These are phyloP conservation scores for Penicillium pancosmium DNA, from an alignment of 495 filamentous ascomycete species.

Conservation along the genomic window DNA sequence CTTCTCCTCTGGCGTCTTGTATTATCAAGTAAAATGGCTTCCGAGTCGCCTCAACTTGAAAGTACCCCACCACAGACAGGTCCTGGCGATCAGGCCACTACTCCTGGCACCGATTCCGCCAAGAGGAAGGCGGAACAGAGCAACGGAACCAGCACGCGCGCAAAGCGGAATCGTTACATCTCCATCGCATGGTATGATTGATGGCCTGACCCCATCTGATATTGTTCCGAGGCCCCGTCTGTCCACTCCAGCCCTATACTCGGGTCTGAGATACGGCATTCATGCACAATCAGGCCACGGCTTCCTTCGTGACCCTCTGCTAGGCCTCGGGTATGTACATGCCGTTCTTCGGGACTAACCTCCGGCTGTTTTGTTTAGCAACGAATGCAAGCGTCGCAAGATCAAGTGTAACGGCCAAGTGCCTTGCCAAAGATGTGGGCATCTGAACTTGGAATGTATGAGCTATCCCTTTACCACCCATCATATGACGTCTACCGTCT, in stretches of 20 bases:
- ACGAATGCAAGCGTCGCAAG: constrained; percentile 92
- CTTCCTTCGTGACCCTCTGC: neutral
- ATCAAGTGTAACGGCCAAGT: constrained; percentile 94
- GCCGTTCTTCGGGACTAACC: constrained; percentile 17
- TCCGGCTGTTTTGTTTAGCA: constrained; percentile 40
- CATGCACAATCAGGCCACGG: constrained; percentile 17
- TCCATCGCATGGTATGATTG: constrained; percentile 81
- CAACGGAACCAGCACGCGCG: constrained; percentile 51
- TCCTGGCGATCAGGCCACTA: constrained; percentile 27
- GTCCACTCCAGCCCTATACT: neutral
- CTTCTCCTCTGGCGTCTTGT: constrained; percentile 9
- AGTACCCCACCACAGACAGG: constrained; percentile 26
- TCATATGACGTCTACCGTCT: neutral
- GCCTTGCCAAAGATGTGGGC: constrained; percentile 87
- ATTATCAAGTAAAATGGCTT: constrained; percentile 34
- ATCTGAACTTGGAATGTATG: constrained; percentile 79
- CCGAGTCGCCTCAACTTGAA: constrained; percentile 42
- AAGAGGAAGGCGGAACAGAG: constrained; percentile 54
- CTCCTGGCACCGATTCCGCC: constrained; percentile 32
- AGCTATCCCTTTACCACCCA: neutral
- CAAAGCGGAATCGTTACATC: constrained; percentile 75
- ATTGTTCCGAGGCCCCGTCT: constrained; percentile 3
- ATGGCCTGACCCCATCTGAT: constrained; percentile 21
- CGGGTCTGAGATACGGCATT: neutral
- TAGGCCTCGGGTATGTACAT: constrained; percentile 5